Conservation (phyloP, 345 rosid species). For the Rhodamnia argentea region DNA sequence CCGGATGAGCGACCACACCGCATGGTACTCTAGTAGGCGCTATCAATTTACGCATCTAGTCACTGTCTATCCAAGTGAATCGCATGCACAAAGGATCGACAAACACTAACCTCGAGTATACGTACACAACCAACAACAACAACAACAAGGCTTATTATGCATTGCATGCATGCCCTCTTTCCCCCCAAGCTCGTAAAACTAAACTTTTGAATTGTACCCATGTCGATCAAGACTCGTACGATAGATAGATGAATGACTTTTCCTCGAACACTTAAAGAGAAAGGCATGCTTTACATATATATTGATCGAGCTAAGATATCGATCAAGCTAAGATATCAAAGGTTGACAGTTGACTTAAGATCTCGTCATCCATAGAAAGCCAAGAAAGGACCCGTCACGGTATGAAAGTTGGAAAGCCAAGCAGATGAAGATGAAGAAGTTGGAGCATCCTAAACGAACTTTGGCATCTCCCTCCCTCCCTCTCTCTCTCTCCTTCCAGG, state of each 20-base stretch:
- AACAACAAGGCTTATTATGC: neutral
- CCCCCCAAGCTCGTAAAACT: neutral
- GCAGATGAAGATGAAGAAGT: neutral
- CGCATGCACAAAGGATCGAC: neutral
- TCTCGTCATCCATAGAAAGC: neutral
- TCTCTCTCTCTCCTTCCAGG: neutral
- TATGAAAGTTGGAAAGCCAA: neutral
- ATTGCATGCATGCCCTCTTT: neutral
- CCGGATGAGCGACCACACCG: neutral
- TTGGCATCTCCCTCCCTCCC: neutral
- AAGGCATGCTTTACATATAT: neutral
- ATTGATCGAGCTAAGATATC: neutral
- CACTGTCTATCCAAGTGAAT: neutral
- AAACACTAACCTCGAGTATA: neutral
- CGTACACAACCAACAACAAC: neutral
- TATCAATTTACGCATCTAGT: neutral
- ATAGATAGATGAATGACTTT: neutral
- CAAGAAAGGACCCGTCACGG: neutral
- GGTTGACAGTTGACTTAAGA: neutral
- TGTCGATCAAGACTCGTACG: neutral
- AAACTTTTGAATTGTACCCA: neutral
- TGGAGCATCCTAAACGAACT: neutral
- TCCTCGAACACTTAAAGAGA: neutral
- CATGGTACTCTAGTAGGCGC: neutral
- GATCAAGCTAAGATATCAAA: neutral